Evolutionary conservation across 768 basidiomycete species (phyloP).

Genomic region (Russula ochroleuca): DNA sequence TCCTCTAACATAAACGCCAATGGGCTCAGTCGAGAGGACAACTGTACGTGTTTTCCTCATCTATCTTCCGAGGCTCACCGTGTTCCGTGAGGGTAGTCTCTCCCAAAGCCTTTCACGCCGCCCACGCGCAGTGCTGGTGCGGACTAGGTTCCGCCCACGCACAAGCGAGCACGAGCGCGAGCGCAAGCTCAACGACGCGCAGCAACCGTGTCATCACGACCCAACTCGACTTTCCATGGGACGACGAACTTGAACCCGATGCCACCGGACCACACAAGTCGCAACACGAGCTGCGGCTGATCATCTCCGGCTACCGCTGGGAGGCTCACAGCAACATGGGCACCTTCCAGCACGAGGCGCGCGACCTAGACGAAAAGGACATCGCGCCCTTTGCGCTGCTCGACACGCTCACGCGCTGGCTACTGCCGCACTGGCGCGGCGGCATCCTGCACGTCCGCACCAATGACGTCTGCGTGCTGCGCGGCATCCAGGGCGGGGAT

Average conservation of each 20-base stretch:
- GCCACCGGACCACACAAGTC: background rate
- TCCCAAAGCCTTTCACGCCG: background rate
- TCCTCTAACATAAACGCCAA: background rate
- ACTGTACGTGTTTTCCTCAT: background rate
- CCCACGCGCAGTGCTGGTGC: background rate
- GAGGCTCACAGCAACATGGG: background rate
- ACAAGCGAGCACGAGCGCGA: background rate
- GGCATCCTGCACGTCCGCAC: background rate
- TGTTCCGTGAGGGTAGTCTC: background rate
- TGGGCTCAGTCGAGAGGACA: background rate
- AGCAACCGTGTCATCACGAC: background rate
- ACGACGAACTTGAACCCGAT: background rate
- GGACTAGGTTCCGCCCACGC: background rate
- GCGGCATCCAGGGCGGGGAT: background rate
- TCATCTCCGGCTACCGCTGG: constrained; percentile 3
- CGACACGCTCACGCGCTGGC: constrained; percentile 15
- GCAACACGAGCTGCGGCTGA: background rate
- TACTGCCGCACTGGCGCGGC: constrained; percentile 1
- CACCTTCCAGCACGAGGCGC: background rate
- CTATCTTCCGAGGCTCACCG: background rate
- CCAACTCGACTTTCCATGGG: background rate
- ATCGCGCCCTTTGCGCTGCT: constrained; percentile 6
- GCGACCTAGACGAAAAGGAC: background rate
- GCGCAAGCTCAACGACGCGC: background rate
- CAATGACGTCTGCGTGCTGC: constrained; percentile 3